Conservation (phyloP, 2,329 filamentous ascomycete genomes). For the Aspergillus aculeatinus region DNA sequence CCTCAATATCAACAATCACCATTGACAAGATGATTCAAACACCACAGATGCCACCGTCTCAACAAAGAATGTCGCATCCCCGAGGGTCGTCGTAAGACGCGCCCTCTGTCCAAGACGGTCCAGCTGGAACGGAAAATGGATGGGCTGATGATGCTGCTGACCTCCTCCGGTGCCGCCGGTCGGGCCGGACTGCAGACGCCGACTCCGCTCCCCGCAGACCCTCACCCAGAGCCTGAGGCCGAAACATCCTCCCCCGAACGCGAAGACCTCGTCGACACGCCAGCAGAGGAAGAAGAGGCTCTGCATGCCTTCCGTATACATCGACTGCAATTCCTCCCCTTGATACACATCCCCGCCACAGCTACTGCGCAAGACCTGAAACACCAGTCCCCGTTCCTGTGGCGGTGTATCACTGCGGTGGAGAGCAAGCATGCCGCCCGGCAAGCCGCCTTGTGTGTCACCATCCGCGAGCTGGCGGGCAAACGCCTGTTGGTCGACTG, state of each 20-base stretch:
- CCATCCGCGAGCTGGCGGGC: slow-evolving; percentile 6
- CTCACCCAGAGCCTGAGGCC: background rate
- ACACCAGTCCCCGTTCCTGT: slow-evolving; percentile 11
- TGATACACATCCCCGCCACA: slow-evolving; percentile 8
- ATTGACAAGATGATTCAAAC: background rate
- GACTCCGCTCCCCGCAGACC: background rate
- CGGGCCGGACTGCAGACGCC: background rate
- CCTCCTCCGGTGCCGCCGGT: slow-evolving; percentile 1
- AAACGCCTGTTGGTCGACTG: slow-evolving; percentile 9
- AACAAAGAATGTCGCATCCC: slow-evolving; percentile 40
- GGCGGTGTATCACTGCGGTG: slow-evolving; percentile 9
- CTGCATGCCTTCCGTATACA: slow-evolving; percentile 6
- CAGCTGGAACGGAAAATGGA: slow-evolving; percentile 22
- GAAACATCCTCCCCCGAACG: background rate
- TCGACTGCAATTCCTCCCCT: slow-evolving; percentile 8
- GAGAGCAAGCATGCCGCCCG: slow-evolving; percentile 5
- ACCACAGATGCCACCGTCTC: slow-evolving; percentile 39
- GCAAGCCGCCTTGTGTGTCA: background rate
- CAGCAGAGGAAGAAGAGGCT: background rate
- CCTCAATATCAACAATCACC: no score
- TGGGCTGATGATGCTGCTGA: slow-evolving; percentile 21
- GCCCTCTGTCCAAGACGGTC: slow-evolving; percentile 9
- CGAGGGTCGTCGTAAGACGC: slow-evolving; percentile 26
- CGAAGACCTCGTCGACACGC: background rate
- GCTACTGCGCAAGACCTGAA: background rate